phyloP scores from a whole-genome alignment of 1,139 yeast genomes.

The Hyphopichia khmerensis region DNA sequence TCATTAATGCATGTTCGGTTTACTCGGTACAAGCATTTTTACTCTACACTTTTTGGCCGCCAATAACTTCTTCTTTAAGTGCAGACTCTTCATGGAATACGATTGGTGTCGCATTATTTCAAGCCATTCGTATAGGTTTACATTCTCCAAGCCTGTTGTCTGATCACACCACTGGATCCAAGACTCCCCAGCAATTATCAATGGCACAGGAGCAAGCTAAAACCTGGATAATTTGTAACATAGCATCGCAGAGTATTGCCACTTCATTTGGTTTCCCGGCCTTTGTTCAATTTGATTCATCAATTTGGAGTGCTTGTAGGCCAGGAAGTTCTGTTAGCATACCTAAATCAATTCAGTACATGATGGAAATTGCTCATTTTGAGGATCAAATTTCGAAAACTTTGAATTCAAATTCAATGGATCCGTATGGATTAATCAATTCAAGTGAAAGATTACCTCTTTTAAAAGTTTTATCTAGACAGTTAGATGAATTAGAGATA shows the following conservation, averaged over 20 bases:
- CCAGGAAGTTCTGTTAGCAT: constrained; percentile 42
- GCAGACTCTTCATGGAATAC: constrained; percentile 97
- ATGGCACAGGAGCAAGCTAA: constrained; percentile 73
- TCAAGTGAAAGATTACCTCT: constrained; percentile 72
- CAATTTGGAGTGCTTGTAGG: constrained; percentile 56
- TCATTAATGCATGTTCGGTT: constrained; percentile 86
- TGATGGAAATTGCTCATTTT: constrained; percentile 79
- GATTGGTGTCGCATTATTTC: constrained; percentile 86
- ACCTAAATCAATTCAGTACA: constrained; percentile 63
- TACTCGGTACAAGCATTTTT: constrained; percentile 92
- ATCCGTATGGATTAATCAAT: constrained; percentile 64
- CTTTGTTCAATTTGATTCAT: constrained; percentile 79
- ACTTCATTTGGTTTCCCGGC: constrained; percentile 95
- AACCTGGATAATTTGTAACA: constrained; percentile 93
- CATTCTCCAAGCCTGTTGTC: constrained; percentile 50
- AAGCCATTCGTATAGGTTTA: constrained; percentile 86
- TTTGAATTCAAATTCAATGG: constrained; percentile 68
- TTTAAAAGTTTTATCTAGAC: constrained; percentile 64
- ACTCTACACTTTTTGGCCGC: constrained; percentile 92
- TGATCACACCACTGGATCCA: constrained; percentile 12
- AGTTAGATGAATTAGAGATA: constrained; percentile 73
- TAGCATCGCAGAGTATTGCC: constrained; percentile 86
- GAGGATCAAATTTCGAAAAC: constrained; percentile 85
- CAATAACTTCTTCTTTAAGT: constrained; percentile 86
- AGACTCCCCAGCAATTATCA: constrained; percentile 27